Evolutionary conservation across 139 green algal genomes (phyloP).

Genomic region (Raphidocelis subcapitata): DNA sequence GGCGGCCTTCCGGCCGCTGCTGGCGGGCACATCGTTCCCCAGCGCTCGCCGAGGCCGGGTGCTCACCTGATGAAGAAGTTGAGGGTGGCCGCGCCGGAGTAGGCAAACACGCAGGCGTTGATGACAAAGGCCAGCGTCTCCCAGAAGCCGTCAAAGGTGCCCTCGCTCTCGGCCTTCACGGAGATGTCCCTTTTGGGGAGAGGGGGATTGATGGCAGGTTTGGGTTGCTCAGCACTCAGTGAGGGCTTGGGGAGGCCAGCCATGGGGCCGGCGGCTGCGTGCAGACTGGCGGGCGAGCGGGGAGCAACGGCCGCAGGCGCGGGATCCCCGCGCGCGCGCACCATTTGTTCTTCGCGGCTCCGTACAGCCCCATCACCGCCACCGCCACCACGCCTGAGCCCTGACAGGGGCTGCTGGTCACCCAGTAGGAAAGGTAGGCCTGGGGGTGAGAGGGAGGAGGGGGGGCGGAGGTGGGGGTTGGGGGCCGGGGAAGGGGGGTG

Average conservation of each 20-base stretch:
- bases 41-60: background rate
- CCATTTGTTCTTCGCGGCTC: slow-evolving; percentile 70
- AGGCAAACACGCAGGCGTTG: slow-evolving; percentile 83
- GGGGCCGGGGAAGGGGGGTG: no score
- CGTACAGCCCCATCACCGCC: slow-evolving; percentile 85
- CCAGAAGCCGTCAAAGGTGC: slow-evolving; percentile 51
- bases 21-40: no score
- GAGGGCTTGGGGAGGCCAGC: no score
- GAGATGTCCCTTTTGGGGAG: slow-evolving; percentile 53
- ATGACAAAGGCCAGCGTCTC: slow-evolving; percentile 34
- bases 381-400: slow-evolving; percentile 78
- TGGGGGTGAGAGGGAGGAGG: no score
- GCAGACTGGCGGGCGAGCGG: no score
- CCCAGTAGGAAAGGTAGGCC: slow-evolving; percentile 63
- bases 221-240: no score
- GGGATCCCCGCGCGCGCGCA: no score
- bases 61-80: slow-evolving; percentile 80
- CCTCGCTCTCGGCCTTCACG: slow-evolving; percentile 34
- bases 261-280: no score
- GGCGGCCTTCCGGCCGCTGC: no score
- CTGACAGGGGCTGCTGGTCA: slow-evolving; percentile 22
- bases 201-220: background rate
- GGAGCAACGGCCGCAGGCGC: no score
- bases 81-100: slow-evolving; percentile 64
- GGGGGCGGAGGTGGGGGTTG: no score